phyloP scores from a whole-genome alignment of 2,329 filamentous ascomycete genomes.

The Penicillium sp. region DNA sequence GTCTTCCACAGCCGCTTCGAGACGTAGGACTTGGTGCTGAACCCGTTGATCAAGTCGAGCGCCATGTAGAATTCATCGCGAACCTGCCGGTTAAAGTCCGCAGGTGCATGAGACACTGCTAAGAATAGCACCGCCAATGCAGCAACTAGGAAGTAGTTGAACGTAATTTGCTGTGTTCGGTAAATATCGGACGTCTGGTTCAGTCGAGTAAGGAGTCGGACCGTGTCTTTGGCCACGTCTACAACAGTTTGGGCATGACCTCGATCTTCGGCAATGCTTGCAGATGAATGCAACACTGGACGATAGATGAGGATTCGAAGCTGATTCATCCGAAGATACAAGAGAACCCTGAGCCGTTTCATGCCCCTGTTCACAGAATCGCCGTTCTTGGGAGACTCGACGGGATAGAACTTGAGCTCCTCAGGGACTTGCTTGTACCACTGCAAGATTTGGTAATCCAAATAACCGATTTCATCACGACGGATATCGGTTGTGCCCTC shows the following conservation, averaged over 20 bases:
- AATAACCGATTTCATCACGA: conserved; percentile 71
- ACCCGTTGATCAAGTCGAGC: conserved; percentile 61
- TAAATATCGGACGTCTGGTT: conserved; percentile 65
- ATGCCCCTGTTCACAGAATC: conserved; percentile 62
- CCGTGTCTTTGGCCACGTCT: conserved; percentile 64
- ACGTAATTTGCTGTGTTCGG: conserved; percentile 61
- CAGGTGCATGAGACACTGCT: conserved; percentile 63
- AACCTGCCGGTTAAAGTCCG: conserved; percentile 59
- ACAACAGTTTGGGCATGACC: conserved; percentile 68
- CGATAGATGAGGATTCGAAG: conserved; percentile 87
- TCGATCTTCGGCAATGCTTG: conserved; percentile 75
- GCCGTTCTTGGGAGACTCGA: conserved; percentile 49
- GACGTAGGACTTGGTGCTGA: conserved; percentile 61
- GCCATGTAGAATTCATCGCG: conserved; percentile 68
- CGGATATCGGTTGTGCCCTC: conserved; percentile 66
- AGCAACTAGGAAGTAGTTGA: conserved; percentile 66
- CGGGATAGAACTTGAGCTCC: conserved; percentile 61
- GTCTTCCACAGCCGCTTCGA: conserved; percentile 64
- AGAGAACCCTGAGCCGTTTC: conserved; percentile 74
- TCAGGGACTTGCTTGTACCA: conserved; percentile 78
- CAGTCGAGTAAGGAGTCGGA: conserved; percentile 59
- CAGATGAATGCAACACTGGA: conserved; percentile 79
- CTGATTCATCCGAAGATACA: conserved; percentile 84
- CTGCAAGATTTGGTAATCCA: conserved; percentile 79
- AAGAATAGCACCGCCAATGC: conserved; percentile 64